Percentiles rank a stretch among this genome's conserved stretches.
phyloP scores from a whole-genome alignment of 495 filamentous ascomycete species.

The Neurospora cerealis region DNA sequence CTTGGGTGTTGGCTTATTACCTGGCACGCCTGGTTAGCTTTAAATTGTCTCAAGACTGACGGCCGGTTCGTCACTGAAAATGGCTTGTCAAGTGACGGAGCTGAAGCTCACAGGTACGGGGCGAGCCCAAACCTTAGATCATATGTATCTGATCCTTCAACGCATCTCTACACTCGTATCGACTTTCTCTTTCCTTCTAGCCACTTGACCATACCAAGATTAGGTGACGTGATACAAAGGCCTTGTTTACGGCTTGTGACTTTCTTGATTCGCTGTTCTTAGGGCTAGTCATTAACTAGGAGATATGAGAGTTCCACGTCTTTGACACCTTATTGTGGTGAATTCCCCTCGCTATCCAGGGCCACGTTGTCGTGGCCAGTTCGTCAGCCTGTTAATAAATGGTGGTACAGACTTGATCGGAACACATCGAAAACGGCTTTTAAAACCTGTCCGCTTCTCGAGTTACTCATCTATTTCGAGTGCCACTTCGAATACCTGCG shows the following conservation, averaged over 20 bases:
- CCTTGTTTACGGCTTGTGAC: slow-evolving; percentile 11
- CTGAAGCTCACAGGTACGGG: slow-evolving; percentile 7
- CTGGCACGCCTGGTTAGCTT: background rate
- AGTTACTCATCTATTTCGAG: background rate
- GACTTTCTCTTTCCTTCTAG: slow-evolving; percentile 18
- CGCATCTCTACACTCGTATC: slow-evolving; percentile 8
- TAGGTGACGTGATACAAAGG: slow-evolving; percentile 22
- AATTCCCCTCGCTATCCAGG: background rate
- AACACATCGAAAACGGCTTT: background rate
- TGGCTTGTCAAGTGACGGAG: slow-evolving; percentile 23
- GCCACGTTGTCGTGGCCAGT: background rate
- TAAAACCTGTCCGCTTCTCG: background rate
- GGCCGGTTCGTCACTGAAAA: background rate
- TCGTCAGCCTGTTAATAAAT: background rate
- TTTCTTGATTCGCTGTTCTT: background rate
- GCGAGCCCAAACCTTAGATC: slow-evolving; percentile 13
- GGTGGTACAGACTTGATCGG: background rate
- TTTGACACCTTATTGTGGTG: background rate
- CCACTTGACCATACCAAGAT: slow-evolving; percentile 10
- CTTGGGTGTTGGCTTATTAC: background rate
- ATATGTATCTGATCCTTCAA: background rate
- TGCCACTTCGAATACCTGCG: background rate
- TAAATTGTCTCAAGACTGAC: background rate
- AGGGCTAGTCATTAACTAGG: background rate
- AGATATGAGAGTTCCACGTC: background rate